Evolutionary conservation across 169 alveolate genomes (phyloP).

Genomic region (Eimeria sp.): DNA sequence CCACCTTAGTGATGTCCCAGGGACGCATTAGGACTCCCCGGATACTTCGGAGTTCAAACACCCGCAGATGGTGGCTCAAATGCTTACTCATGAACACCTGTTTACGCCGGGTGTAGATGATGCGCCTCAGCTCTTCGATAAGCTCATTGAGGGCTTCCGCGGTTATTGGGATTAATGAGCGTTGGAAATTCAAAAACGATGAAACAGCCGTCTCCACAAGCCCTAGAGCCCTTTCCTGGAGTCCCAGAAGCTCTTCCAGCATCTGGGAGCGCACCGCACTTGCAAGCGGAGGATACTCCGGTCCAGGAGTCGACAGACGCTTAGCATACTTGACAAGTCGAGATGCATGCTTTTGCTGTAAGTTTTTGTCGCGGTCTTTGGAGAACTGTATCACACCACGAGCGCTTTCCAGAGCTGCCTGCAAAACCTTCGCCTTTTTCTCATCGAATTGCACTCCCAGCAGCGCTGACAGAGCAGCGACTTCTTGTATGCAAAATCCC

Average conservation of each 20-base stretch:
- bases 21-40: background rate
- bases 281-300: background rate
- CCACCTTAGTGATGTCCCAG: background rate
- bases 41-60: background rate
- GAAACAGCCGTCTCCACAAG: background rate
- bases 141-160: background rate
- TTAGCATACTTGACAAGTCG: background rate
- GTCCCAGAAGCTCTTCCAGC: slow-evolving; percentile 2
- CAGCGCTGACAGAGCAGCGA: background rate
- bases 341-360: background rate
- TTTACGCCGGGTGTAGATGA: slow-evolving; percentile 11
- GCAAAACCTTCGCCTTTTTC: background rate
- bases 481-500: background rate
- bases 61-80: background rate
- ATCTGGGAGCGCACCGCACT: background rate
- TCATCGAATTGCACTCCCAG: background rate
- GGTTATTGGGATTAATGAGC: background rate
- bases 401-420: background rate
- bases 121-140: background rate
- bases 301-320: background rate
- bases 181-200: background rate
- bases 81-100: slow-evolving; percentile 16
- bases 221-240: background rate
- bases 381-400: background rate
- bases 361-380: background rate